Evolutionary conservation across 1,284 basidiomycete species (phyloP), one percentile per base, ranked within the genome.

Genomic region (Coriolopsis trogii): DNA sequence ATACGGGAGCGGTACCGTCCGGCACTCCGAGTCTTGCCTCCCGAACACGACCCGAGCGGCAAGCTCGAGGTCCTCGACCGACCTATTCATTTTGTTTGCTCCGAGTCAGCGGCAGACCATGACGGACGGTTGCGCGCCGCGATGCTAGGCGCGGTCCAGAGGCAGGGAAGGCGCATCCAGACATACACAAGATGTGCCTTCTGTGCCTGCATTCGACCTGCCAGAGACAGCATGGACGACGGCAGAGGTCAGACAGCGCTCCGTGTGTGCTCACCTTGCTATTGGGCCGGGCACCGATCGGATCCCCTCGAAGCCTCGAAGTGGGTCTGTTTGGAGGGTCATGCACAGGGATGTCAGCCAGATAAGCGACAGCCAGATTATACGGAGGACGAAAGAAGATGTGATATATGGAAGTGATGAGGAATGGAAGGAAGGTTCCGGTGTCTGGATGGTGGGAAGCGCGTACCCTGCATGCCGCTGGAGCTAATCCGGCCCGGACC

Each of bases 31-130:
- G 37, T 76, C 75, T 13, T 72, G 72, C 25, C 70, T 65, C 10
- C 87, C 84, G 48, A 91, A 82, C 2, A 83, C 65, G 6, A 75
- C 63, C 26, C 78, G 76, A n/a, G 81, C 77, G 31, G 81, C 74
- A 12, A 89, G 69, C 42, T 83, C 82, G 33, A 93, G 68, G 61
- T 93, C 91, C 25, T 74, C 74, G 23, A 92, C 79, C 10, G 79
- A 86, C 20, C 84, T 85, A 39, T 25, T 21, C 13, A 33, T 15
- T n/a, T n/a, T n/a, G n/a, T n/a, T n/a, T n/a, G n/a, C n/a, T n/a
- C n/a, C n/a, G n/a, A n/a, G n/a, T n/a, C n/a, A n/a, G n/a, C n/a
- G n/a, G n/a, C n/a, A n/a, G n/a, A n/a, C n/a, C n/a, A n/a, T n/a
- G n/a, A n/a, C n/a, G n/a, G n/a, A n/a, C n/a, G n/a, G n/a, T n/a